Evolutionary conservation across 2,329 filamentous ascomycete genomes (phyloP).

Genomic region (Nemania diffusa): DNA sequence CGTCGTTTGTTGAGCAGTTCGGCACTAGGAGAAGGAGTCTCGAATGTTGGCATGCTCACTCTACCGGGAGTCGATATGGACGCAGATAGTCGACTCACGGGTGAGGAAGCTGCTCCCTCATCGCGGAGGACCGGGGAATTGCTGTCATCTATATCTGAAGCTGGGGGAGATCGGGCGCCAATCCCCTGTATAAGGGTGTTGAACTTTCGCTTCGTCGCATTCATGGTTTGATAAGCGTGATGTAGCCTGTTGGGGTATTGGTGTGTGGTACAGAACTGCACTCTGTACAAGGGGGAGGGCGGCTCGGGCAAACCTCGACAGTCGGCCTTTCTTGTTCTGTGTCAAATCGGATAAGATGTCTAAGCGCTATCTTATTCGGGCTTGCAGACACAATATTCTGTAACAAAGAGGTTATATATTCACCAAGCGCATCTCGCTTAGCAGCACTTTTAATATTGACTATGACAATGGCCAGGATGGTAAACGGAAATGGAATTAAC

Average conservation of each 20-base stretch:
- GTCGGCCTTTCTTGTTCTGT: slow-evolving; percentile 2
- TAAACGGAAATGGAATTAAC: neutral
- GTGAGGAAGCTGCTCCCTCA: slow-evolving; percentile 29
- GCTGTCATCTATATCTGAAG: slow-evolving; percentile 51
- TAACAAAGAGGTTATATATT: slow-evolving; percentile 1
- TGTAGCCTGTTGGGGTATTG: slow-evolving; percentile 1
- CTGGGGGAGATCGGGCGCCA: slow-evolving; percentile 60
- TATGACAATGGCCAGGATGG: too few species aligned
- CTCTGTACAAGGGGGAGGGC: slow-evolving; percentile 10
- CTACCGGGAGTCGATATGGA: slow-evolving; percentile 45
- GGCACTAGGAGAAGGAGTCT: slow-evolving; percentile 36
- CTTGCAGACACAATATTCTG: slow-evolving; percentile 8
- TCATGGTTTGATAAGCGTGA: slow-evolving; percentile 60
- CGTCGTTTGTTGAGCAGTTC: slow-evolving; percentile 64
- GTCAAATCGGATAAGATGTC: slow-evolving; percentile 19
- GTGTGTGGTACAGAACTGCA: slow-evolving; percentile 13
- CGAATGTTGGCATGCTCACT: slow-evolving; percentile 33
- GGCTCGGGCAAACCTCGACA: neutral
- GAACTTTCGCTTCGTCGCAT: slow-evolving; percentile 86
- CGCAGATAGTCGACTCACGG: slow-evolving; percentile 46
- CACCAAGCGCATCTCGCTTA: neutral
- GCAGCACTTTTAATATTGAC: neutral
- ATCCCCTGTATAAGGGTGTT: slow-evolving; percentile 77
- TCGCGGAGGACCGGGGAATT: slow-evolving; percentile 51
- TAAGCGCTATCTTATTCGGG: slow-evolving; percentile 11